phyloP scores from a whole-genome alignment of 441 rosid species.

The Gossypium gossypioides region DNA sequence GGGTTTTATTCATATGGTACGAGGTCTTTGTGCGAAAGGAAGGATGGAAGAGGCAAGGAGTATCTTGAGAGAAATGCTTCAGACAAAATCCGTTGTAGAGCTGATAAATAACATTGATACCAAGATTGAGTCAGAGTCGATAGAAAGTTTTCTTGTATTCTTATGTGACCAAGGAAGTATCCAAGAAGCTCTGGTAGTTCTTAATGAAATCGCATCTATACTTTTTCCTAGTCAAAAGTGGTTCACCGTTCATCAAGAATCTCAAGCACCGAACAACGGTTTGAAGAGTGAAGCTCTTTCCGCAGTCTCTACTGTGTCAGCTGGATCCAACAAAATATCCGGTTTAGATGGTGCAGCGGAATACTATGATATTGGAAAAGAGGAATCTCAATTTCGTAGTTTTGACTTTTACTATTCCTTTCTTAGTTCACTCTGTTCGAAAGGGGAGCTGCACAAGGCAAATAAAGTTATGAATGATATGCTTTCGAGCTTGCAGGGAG shows the following conservation, averaged over 20 bases:
- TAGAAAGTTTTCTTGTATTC: slow-evolving; percentile 43
- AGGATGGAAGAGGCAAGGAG: slow-evolving; percentile 85
- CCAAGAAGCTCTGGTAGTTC: slow-evolving; percentile 54
- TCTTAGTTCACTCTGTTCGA: slow-evolving; percentile 36
- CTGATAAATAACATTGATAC: slow-evolving; percentile 46
- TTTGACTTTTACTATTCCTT: slow-evolving; percentile 27
- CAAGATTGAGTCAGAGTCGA: slow-evolving; percentile 55
- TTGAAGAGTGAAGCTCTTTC: background rate
- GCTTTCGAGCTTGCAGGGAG: slow-evolving; percentile 24
- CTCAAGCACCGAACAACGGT: slow-evolving; percentile 16
- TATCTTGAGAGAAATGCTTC: slow-evolving; percentile 76
- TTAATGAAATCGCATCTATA: slow-evolving; percentile 49
- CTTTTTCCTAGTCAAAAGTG: slow-evolving; percentile 35
- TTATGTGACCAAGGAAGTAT: slow-evolving; percentile 81
- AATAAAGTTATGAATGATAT: slow-evolving; percentile 24
- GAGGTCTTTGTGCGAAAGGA: slow-evolving; percentile 72
- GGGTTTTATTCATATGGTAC: slow-evolving; percentile 59
- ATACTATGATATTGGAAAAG: background rate
- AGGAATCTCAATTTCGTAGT: slow-evolving; percentile 8
- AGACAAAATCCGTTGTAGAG: slow-evolving; percentile 43
- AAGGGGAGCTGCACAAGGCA: slow-evolving; percentile 36
- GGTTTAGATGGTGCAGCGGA: background rate
- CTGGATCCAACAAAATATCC: slow-evolving; percentile 6
- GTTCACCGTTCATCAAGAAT: slow-evolving; percentile 19
- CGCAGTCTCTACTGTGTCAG: slow-evolving; percentile 10